A percentile compares a stretch with the other conserved stretches of the same genome.
phyloP scores from a whole-genome alignment of 78 protist species.

The Planoprotostelium fungivorum region DNA sequence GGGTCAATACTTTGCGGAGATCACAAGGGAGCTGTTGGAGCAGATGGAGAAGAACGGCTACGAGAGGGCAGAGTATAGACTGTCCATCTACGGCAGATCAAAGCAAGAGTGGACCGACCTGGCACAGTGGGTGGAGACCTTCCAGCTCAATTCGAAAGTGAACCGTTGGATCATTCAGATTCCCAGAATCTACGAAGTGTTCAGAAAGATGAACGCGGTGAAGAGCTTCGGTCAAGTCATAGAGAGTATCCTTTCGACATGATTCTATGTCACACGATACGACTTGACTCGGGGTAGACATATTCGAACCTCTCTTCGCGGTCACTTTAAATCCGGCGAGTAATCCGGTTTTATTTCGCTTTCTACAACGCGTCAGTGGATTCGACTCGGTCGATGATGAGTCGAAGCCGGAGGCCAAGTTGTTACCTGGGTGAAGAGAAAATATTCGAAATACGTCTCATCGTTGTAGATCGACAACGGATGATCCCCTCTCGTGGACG shows the following conservation, averaged over 20 bases:
- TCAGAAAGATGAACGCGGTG: conserved; percentile 2
- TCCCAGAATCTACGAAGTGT: conserved; percentile 81
- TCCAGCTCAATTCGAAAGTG: conserved; percentile 52
- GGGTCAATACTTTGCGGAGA: conserved; percentile 82
- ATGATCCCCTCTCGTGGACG: conserved; percentile 63
- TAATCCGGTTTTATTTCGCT: conserved; percentile 27
- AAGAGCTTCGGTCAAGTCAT: conserved; percentile 40
- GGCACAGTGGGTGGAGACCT: conserved; percentile 69
- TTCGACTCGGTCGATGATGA: conserved; percentile 96
- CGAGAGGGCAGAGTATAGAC: conserved; percentile 80
- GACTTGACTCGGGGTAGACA: conserved; percentile 12
- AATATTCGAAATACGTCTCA: conserved; percentile 7
- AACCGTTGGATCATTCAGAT: conserved; percentile 86
- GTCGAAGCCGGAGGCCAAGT: conserved; percentile 43
- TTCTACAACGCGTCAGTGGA: conserved; percentile 75
- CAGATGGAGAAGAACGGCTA: conserved; percentile 39
- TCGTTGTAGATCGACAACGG: not conserved
- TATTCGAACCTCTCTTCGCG: conserved; percentile 89
- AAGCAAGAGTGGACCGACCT: conserved; percentile 74
- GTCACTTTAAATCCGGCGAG: conserved; percentile 68
- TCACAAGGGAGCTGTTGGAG: conserved; percentile 71
- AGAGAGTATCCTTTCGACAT: not conserved
- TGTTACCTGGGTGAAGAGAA: not conserved
- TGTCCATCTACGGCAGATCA: conserved; percentile 83
- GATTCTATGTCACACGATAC: not conserved